A percentile compares a stretch with the other conserved stretches of the same genome.
phyloP scores from a whole-genome alignment of 2,329 filamentous ascomycete species.

The Pyrenophora teres region DNA sequence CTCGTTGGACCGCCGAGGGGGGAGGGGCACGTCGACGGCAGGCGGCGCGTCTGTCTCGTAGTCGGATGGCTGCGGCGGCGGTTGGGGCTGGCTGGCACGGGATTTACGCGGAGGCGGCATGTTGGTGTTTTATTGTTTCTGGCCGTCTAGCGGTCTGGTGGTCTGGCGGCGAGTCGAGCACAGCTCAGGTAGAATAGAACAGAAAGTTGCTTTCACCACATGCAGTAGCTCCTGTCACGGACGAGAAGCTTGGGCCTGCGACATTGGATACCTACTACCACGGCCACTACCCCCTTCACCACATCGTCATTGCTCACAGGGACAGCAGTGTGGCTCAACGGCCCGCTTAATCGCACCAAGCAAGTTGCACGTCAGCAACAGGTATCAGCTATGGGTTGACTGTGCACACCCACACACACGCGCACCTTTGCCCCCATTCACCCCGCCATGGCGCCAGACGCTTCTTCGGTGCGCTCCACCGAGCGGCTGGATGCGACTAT shows the following conservation, averaged over 20 bases:
- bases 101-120: conserved; percentile 42
- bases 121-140: not conserved
- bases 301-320: conserved; percentile 17
- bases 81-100: conserved; percentile 35
- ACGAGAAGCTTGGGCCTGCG: conserved; percentile 11
- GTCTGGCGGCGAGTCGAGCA: no score
- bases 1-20: conserved; percentile 70
- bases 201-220: not conserved
- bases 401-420: not conserved
- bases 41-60: conserved; percentile 57
- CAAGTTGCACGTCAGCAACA: not conserved
- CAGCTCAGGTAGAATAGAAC: no score
- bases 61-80: conserved; percentile 57
- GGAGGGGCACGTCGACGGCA: conserved; percentile 47
- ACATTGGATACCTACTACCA: not conserved
- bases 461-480: conserved; percentile 32
- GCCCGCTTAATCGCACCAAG: conserved; percentile 11
- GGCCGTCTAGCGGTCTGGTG: no score
- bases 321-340: conserved; percentile 17
- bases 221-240: not conserved
- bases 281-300: conserved; percentile 2
- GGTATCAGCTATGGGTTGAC: conserved; percentile 10
- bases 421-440: not conserved
- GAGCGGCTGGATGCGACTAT: conserved; percentile 50
- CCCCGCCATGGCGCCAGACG: conserved; percentile 36